phyloP scores from a whole-genome alignment of 2,329 filamentous ascomycete species.

The Colletotrichum orchidophilum region DNA sequence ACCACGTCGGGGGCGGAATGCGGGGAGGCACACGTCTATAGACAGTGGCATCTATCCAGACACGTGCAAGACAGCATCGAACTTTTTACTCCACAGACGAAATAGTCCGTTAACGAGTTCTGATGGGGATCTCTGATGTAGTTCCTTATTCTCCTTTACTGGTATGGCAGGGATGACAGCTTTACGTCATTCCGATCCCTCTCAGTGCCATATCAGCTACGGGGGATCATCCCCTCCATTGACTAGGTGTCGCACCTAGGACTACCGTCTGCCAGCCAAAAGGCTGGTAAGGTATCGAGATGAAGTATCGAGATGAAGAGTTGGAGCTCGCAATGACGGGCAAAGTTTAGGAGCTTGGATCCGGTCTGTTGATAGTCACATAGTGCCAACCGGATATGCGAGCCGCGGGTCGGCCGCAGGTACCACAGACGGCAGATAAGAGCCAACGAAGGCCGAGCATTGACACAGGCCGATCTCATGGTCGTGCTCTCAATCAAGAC shows the following conservation, averaged over 20 bases:
- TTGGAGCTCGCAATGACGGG: neutral
- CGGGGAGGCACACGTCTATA: slow-evolving; percentile 14
- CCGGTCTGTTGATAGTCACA: neutral
- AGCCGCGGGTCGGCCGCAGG: slow-evolving; percentile 26
- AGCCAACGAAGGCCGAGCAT: neutral
- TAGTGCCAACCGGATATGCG: slow-evolving; percentile 5
- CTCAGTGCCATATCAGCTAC: slow-evolving; percentile 1
- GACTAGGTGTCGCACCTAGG: neutral
- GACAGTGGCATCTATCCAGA: neutral
- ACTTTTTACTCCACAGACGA: neutral
- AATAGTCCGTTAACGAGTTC: neutral
- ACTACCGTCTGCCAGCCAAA: neutral
- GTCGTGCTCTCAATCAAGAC: neutral
- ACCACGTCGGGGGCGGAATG: slow-evolving; percentile 14
- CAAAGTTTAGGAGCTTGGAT: neutral
- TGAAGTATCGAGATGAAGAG: neutral
- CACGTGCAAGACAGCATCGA: no score
- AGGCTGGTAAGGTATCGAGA: slow-evolving; percentile 5
- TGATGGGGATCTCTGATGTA: neutral
- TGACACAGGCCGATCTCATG: slow-evolving; percentile 9
- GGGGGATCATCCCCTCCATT: slow-evolving; percentile 7
- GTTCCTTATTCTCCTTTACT: slow-evolving; percentile 3
- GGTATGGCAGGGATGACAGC: slow-evolving; percentile 23
- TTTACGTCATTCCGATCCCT: slow-evolving; percentile 19
- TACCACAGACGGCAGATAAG: slow-evolving; percentile 14